Evolutionary conservation across 2,329 filamentous ascomycete genomes (phyloP).

Genomic region (Talaromyces rugulosus): DNA sequence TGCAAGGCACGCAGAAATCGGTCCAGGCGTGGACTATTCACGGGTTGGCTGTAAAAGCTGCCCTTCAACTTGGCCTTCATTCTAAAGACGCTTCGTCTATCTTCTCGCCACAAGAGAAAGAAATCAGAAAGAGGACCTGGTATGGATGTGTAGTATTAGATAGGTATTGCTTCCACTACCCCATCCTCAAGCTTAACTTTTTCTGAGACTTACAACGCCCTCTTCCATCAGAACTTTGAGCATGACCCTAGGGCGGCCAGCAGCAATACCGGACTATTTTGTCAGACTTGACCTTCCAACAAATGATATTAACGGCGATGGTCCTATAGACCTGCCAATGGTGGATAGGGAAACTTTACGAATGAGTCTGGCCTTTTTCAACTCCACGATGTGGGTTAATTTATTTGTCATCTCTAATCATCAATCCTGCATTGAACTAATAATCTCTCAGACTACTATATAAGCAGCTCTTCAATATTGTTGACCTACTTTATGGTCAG

Average conservation of each 20-base stretch:
- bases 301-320: background rate
- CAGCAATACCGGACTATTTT: slow-evolving; percentile 43
- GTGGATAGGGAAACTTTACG: too few species aligned
- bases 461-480: too few species aligned
- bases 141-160: slow-evolving; percentile 47
- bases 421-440: too few species aligned
- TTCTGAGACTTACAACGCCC: background rate
- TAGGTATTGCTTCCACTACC: background rate
- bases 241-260: slow-evolving; percentile 50
- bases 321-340: too few species aligned
- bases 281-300: slow-evolving; percentile 37
- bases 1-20: slow-evolving; percentile 52
- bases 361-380: background rate
- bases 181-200: too few species aligned
- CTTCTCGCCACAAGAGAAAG: slow-evolving; percentile 40
- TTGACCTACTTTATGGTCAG: too few species aligned
- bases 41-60: slow-evolving; percentile 49
- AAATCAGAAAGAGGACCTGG: slow-evolving; percentile 49
- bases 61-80: slow-evolving; percentile 52
- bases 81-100: slow-evolving; percentile 33
- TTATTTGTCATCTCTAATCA: too few species aligned
- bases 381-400: too few species aligned
- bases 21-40: slow-evolving; percentile 53
- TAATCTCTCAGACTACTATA: too few species aligned
- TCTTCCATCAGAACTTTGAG: slow-evolving; percentile 36